Evolutionary conservation across 2,329 filamentous ascomycete genomes (phyloP).

Genomic region (Tetracladium maxilliforme): DNA sequence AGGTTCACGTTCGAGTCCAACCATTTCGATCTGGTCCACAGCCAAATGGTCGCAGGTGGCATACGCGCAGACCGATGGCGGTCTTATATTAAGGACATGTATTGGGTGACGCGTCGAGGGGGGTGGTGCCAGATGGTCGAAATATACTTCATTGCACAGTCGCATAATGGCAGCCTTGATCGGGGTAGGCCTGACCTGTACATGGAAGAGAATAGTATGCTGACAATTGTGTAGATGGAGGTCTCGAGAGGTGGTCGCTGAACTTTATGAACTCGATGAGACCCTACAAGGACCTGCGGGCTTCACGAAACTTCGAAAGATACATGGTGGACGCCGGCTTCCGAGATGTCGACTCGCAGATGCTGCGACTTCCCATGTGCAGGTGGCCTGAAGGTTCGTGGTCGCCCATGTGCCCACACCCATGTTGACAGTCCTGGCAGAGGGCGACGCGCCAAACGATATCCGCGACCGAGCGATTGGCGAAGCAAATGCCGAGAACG

Average conservation of each 20-base stretch:
- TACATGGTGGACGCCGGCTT: constrained; percentile 55
- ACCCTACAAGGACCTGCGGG: too few species aligned
- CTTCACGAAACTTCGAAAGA: too few species aligned
- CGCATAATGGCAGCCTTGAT: constrained; percentile 65
- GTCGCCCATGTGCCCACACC: not conserved
- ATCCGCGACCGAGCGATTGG: constrained; percentile 40
- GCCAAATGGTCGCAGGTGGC: constrained; percentile 52
- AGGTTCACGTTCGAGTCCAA: constrained; percentile 54
- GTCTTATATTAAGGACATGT: constrained; percentile 63
- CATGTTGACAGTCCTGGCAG: constrained; percentile 1
- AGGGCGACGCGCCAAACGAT: constrained; percentile 20
- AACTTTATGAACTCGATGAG: constrained; percentile 41
- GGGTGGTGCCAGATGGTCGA: constrained; percentile 89
- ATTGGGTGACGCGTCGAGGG: constrained; percentile 53
- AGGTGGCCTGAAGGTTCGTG: constrained; percentile 51
- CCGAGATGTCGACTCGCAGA: constrained; percentile 47
- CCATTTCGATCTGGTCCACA: constrained; percentile 75
- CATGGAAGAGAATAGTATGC: constrained; percentile 3
- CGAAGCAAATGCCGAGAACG: constrained; percentile 33
- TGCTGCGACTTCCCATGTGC: constrained; percentile 55
- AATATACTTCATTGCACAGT: constrained; percentile 73
- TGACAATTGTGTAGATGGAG: constrained; percentile 31
- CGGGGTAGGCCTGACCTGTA: constrained; percentile 27
- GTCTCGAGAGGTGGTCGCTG: constrained; percentile 32
- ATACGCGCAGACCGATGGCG: constrained; percentile 62